phyloP scores from a whole-genome alignment of 2,329 filamentous ascomycete genomes.

The Onygenales sp. region DNA sequence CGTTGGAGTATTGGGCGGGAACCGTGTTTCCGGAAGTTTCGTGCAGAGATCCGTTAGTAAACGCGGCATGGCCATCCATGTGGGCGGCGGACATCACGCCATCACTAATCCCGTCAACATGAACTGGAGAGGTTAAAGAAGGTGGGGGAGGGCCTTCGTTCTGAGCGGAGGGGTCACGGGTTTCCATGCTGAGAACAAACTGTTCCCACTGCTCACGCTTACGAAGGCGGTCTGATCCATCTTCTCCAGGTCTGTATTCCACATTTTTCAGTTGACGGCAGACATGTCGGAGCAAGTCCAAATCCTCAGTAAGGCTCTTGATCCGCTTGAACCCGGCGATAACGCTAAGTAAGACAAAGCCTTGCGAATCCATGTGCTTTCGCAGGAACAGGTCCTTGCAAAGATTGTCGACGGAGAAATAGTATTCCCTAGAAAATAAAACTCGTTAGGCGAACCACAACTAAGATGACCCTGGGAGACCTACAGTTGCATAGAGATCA shows the following conservation, averaged over 20 bases:
- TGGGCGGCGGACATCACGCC: conserved; percentile 20
- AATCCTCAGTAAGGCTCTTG: conserved; percentile 60
- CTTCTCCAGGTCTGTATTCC: conserved; percentile 65
- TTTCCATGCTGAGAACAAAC: conserved; percentile 63
- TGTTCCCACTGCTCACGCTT: conserved; percentile 66
- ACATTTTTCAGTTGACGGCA: conserved; percentile 63
- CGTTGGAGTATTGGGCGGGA: conserved; percentile 26
- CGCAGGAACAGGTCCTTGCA: conserved; percentile 87
- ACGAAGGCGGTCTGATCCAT: conserved; percentile 70
- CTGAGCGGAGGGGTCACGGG: conserved; percentile 64
- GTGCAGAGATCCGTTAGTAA: conserved; percentile 21
- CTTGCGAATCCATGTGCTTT: conserved; percentile 88
- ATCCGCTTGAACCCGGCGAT: conserved; percentile 84
- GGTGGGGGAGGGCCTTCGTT: conserved; percentile 56
- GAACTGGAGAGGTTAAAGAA: conserved; percentile 22
- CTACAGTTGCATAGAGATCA: conserved; percentile 53
- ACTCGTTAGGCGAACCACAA: background rate
- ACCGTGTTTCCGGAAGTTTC: conserved; percentile 6
- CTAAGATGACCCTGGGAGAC: conserved; percentile 14
- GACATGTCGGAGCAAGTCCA: conserved; percentile 63
- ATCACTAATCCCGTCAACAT: conserved; percentile 27
- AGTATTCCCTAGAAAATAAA: conserved; percentile 60
- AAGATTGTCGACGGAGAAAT: conserved; percentile 92
- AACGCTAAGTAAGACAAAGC: conserved; percentile 72
- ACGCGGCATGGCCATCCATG: conserved; percentile 16